These are phyloP conservation scores for Ilyonectria destructans DNA, from an alignment of 2,329 filamentous ascomycete species.

Conservation along the genomic window DNA sequence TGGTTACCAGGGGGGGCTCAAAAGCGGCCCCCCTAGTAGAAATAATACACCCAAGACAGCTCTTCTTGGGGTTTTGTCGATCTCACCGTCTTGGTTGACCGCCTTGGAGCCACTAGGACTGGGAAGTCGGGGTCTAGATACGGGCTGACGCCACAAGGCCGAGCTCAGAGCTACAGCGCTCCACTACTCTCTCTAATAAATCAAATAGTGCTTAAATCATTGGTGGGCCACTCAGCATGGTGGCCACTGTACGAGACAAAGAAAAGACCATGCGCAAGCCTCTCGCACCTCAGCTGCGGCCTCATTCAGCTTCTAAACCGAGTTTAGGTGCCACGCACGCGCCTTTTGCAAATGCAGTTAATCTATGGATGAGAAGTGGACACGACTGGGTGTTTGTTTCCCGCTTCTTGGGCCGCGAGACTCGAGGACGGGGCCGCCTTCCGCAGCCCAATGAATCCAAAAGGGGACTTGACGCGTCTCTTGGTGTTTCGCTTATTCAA, in stretches of 20 bases:
- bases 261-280: not conserved
- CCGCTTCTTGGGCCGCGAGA: not conserved
- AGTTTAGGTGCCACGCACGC: conserved; percentile 1
- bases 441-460: not conserved
- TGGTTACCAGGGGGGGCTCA: no score
- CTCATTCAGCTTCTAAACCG: not conserved
- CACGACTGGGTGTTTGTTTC: not conserved
- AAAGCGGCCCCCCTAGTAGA: no score
- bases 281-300: not conserved
- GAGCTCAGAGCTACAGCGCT: conserved; percentile 8
- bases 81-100: not conserved
- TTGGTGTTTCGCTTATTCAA: no score
- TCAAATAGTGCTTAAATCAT: conserved; percentile 12
- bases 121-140: conserved; percentile 10
- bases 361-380: not conserved
- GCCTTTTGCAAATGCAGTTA: not conserved
- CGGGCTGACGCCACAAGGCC: conserved; percentile 10
- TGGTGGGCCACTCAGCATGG: not conserved
- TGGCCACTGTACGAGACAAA: conserved; percentile 1
- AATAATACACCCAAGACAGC: no score
- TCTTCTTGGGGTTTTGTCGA: no score
- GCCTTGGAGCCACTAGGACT: not conserved
- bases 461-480: not conserved
- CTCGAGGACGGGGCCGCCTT: not conserved
- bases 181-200: conserved; percentile 1